A percentile compares a stretch with the other conserved stretches of the same genome.
phyloP scores from a whole-genome alignment of 768 basidiomycete species.

The Xerocomus potaroensis region DNA sequence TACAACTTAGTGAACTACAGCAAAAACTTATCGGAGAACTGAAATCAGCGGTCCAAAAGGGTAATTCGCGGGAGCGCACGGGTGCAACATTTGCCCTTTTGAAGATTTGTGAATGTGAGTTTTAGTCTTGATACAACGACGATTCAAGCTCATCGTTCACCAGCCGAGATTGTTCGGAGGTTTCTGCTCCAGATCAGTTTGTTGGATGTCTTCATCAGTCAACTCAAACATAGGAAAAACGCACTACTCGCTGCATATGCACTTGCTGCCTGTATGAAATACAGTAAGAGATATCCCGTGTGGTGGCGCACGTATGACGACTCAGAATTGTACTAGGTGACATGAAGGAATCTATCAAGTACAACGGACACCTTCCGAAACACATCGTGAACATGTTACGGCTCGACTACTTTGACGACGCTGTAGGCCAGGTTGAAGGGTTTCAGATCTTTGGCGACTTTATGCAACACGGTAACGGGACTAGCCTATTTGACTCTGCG shows the following conservation, averaged over 20 bases:
- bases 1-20: background rate
- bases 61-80: constrained; percentile 14
- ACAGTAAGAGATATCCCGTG: constrained; percentile 5
- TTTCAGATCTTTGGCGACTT: constrained; percentile 23
- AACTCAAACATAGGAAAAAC: constrained; percentile 11
- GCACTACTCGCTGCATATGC: constrained; percentile 22
- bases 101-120: constrained; percentile 20
- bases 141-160: background rate
- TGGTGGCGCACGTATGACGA: background rate
- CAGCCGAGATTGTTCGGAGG: constrained; percentile 4
- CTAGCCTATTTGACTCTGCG: background rate
- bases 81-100: constrained; percentile 20
- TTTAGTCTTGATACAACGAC: background rate
- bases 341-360: constrained; percentile 12
- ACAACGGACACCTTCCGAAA: constrained; percentile 8
- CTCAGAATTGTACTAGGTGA: constrained; percentile 4
- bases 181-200: constrained; percentile 7
- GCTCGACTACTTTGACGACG: constrained; percentile 24
- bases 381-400: constrained; percentile 21
- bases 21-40: constrained; percentile 12
- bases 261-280: constrained; percentile 12
- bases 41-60: background rate
- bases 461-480: constrained; percentile 16
- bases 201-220: constrained; percentile 10
- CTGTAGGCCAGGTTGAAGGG: constrained; percentile 21